These are phyloP conservation scores for Peronosclerospora sorghi DNA, from an alignment of 352 stramenopile species.

Conservation along the genomic window DNA sequence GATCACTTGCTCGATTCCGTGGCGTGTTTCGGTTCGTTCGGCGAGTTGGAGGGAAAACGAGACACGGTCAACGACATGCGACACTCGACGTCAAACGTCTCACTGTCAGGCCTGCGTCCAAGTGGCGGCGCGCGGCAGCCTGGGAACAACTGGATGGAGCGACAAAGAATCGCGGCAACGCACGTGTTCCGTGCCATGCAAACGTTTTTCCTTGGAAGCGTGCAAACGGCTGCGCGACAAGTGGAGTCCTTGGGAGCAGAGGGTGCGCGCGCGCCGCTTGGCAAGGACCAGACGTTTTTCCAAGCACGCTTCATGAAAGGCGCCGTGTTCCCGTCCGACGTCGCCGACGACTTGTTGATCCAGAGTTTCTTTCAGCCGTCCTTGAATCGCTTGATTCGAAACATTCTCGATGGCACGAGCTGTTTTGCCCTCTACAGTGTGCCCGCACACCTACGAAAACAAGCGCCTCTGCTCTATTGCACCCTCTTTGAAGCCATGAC, in stretches of 20 bases:
- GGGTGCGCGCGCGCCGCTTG: conserved; percentile 23
- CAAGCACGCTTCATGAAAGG: conserved; percentile 81
- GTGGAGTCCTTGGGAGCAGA: conserved; percentile 33
- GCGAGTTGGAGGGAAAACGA: no score
- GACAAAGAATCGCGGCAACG: conserved; percentile 17
- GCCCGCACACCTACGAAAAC: conserved; percentile 37
- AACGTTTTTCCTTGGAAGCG: conserved; percentile 57
- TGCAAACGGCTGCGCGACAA: conserved; percentile 42
- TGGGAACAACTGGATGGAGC: conserved; percentile 27
- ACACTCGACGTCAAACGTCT: conserved; percentile 15
- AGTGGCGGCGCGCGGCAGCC: conserved; percentile 37
- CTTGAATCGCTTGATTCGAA: conserved; percentile 73
- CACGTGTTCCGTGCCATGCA: conserved; percentile 24
- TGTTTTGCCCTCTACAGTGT: conserved; percentile 80
- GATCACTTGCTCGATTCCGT: conserved; percentile 75
- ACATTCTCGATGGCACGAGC: conserved; percentile 76
- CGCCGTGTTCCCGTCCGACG: conserved; percentile 67
- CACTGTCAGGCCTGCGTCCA: conserved; percentile 23
- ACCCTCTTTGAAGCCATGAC: conserved; percentile 76
- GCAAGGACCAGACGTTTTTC: conserved; percentile 75
- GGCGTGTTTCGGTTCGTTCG: conserved; percentile 17
- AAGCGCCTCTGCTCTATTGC: conserved; percentile 37
- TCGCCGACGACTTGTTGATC: conserved; percentile 73
- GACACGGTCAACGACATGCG: conserved; percentile 5
- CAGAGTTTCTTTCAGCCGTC: conserved; percentile 84